Base-by-base conservation (phyloP, 2,329 filamentous ascomycete species). In the Epichloe glyceriae region DNA sequence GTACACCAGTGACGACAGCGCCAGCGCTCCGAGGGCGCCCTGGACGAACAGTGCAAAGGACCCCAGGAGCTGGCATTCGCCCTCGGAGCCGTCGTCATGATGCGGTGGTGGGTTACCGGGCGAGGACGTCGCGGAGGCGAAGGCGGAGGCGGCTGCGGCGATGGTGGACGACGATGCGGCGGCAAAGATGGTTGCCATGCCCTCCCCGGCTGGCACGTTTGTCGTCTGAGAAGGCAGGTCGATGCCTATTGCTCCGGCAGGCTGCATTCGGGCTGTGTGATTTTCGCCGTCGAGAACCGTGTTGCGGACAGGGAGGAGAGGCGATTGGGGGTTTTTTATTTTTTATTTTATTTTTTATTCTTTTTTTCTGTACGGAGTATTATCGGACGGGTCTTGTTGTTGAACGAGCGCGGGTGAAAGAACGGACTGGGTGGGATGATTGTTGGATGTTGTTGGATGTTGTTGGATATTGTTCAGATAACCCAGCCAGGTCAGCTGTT, bases 11-110 rank as follows among this genome's bases (percentile, higher is more conserved):
- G 89, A 87, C 50, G 91, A 73, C 49, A 97, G 71, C 8, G 93
- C 93, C 51, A 96, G 72, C 17, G 76, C 80, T 17, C 93, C 93
- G 17, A 98, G 79, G 1, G 88, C 87, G 42, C 80, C 85, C 71
- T 98, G 93, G 5, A 98, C 85, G 35, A 98, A 63, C 50, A 98
- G 77, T 12, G 93, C 91, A 64, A 97, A 98, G 4, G 90, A 80
- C 1, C 93, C 93, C 2, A 98, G 76, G 10, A 98, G 76, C 57
- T 84, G 78, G 67, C 93, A 98, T 69, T 95, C 88, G 58, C 85
- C 87, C 48, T 76, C 77, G 34, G 78, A 71, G 2, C 75, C 73
- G 47, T 66, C 68, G 49, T 68, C 68, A 49, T 69, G 49, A 8
- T 44, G 33, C 3, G 54, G 54, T 4, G 54, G 54, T 4, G 61